phyloP scores from a whole-genome alignment of 345 rosid genomes.

The Populus tremula region DNA sequence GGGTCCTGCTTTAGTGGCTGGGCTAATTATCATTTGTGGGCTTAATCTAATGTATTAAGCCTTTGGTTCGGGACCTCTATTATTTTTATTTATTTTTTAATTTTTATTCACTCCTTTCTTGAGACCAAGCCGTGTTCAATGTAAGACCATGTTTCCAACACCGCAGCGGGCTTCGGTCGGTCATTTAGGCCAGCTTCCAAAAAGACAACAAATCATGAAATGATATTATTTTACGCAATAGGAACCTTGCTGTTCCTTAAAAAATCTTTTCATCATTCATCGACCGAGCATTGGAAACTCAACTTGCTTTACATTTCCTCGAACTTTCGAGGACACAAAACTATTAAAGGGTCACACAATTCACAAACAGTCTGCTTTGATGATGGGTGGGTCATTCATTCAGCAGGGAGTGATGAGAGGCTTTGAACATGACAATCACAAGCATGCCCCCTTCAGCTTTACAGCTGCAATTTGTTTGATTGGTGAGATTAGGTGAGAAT shows the following conservation, averaged over 20 bases:
- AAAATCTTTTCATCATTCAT: too few relatives aligned
- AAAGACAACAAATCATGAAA: too few relatives aligned
- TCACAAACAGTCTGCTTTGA: not conserved
- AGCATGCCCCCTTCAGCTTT: not conserved
- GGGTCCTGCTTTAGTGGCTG: not conserved
- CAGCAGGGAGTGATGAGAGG: not conserved
- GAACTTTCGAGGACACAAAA: too few relatives aligned
- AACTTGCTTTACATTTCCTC: too few relatives aligned
- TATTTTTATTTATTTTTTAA: not conserved
- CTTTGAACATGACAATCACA: not conserved
- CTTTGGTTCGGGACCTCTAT: not conserved
- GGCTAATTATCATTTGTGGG: not conserved
- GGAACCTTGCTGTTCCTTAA: too few relatives aligned
- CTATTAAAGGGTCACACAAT: too few relatives aligned
- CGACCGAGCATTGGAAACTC: too few relatives aligned
- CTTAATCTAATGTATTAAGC: not conserved
- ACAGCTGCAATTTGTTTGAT: not conserved
- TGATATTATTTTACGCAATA: too few relatives aligned
- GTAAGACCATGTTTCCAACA: not conserved
- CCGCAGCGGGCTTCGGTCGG: not conserved
- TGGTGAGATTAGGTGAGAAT: not conserved
- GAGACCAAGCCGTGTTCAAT: not conserved
- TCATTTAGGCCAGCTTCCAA: not conserved
- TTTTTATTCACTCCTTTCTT: not conserved
- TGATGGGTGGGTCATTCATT: not conserved